Evolutionary conservation across 202 grass and related monocot genomes (phyloP).

Genomic region (Elaeis oleifera): DNA sequence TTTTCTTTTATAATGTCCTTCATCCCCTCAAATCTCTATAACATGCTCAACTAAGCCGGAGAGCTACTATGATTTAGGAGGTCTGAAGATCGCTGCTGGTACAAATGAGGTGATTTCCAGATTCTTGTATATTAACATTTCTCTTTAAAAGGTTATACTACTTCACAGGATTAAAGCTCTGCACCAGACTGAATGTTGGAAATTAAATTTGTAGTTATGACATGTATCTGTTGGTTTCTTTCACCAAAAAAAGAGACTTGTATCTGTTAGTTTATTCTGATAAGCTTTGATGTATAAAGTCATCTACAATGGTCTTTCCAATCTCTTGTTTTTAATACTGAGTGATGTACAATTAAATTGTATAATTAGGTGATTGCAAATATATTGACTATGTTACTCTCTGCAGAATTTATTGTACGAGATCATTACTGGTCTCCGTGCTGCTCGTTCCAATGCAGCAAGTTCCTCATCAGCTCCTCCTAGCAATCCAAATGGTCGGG

Average conservation of each 20-base stretch:
- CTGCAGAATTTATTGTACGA: constrained; percentile 88
- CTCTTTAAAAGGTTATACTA: neutral
- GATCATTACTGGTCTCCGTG: constrained; percentile 77
- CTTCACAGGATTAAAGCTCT: too few relatives aligned
- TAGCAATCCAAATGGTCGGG: constrained; percentile 53
- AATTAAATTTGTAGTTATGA: too few relatives aligned
- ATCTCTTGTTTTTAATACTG: too few relatives aligned
- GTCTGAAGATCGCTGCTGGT: constrained; percentile 54
- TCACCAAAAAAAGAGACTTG: too few relatives aligned
- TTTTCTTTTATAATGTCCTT: constrained; percentile 97
- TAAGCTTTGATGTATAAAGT: too few relatives aligned
- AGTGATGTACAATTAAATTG: too few relatives aligned
- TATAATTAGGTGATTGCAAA: too few relatives aligned
- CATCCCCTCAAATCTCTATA: constrained; percentile 73
- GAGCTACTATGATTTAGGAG: constrained; percentile 63
- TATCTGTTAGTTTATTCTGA: too few relatives aligned
- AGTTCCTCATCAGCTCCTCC: constrained; percentile 75
- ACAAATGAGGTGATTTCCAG: constrained; percentile 60
- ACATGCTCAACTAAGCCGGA: constrained; percentile 70
- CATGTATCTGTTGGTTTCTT: too few relatives aligned
- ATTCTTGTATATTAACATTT: constrained; percentile 12
- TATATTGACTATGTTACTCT: neutral
- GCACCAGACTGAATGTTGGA: too few relatives aligned
- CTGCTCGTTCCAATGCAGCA: constrained; percentile 57
- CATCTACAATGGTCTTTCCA: too few relatives aligned